Conservation (phyloP, 2,329 filamentous ascomycete species). For the Esteya vermicola region DNA sequence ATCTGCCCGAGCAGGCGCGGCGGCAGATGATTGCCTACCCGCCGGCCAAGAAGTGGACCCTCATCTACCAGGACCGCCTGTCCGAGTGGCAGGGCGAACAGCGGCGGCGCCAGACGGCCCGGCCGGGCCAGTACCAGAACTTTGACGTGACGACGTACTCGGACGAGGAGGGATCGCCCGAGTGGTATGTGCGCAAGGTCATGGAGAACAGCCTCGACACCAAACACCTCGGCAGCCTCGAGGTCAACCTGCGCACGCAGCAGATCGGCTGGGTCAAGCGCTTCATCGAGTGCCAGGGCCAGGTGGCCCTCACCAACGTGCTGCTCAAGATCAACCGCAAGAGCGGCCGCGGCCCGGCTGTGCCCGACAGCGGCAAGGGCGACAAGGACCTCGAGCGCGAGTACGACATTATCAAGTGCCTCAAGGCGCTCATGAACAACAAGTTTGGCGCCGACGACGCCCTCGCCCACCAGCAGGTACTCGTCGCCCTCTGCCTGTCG, state of each 20-base stretch:
- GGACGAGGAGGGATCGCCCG: conserved; percentile 89
- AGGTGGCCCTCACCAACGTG: conserved; percentile 88
- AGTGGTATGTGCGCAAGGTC: conserved; percentile 95
- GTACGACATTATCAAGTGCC: conserved; percentile 94
- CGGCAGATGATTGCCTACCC: conserved; percentile 95
- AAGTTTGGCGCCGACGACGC: conserved; percentile 97
- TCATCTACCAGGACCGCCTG: conserved; percentile 88
- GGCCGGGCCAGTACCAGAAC: conserved; percentile 55
- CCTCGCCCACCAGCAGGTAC: conserved; percentile 74
- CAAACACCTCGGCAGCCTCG: conserved; percentile 83
- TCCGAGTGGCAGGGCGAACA: conserved; percentile 91
- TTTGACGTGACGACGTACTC: conserved; percentile 61
- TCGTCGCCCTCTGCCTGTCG: conserved; percentile 74
- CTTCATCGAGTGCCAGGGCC: conserved; percentile 94
- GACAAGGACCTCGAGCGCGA: conserved; percentile 81
- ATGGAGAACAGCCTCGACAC: conserved; percentile 90
- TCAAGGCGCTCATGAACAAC: conserved; percentile 98
- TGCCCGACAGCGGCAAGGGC: conserved; percentile 38
- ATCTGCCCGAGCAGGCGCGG: conserved; percentile 83
- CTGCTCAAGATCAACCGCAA: conserved; percentile 87
- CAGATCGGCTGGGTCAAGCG: conserved; percentile 95
- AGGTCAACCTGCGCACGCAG: conserved; percentile 89
- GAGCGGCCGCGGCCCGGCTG: conserved; percentile 58
- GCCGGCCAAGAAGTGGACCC: conserved; percentile 89
- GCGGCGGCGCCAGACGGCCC: conserved; percentile 65